Evolutionary conservation across 1,284 basidiomycete species (phyloP).

Genomic region (Fistulina hepatica): DNA sequence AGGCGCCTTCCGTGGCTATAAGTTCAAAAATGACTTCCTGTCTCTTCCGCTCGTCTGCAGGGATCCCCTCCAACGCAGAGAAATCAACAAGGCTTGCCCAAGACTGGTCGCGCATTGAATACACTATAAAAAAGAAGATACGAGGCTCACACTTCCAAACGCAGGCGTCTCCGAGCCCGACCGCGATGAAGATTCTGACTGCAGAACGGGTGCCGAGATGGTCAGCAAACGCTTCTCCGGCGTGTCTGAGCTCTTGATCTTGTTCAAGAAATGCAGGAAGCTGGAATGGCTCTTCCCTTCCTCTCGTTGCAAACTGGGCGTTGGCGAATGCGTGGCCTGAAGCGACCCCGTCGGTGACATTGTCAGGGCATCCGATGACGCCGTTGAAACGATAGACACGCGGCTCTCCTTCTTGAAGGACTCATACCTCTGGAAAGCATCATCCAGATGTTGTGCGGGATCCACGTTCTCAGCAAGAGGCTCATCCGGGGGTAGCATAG

Average conservation of each 20-base stretch:
- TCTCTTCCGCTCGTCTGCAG: slow-evolving; percentile 65
- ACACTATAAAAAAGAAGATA: background rate
- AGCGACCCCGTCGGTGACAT: slow-evolving; percentile 17
- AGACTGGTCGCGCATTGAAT: no score
- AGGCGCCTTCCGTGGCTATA: slow-evolving; percentile 78
- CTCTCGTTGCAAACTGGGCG: slow-evolving; percentile 14
- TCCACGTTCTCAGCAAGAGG: slow-evolving; percentile 16
- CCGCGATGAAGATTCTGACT: slow-evolving; percentile 26
- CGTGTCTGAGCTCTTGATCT: slow-evolving; percentile 27
- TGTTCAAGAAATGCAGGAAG: slow-evolving; percentile 48
- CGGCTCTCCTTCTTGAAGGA: slow-evolving; percentile 55
- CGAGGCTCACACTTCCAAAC: slow-evolving; percentile 55
- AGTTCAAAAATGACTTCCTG: slow-evolving; percentile 93
- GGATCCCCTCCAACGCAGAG: slow-evolving; percentile 69
- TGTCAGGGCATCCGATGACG: slow-evolving; percentile 26
- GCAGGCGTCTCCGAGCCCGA: slow-evolving; percentile 33
- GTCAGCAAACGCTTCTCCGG: slow-evolving; percentile 23
- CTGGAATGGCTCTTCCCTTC: slow-evolving; percentile 27
- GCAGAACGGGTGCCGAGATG: slow-evolving; percentile 53
- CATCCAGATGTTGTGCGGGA: slow-evolving; percentile 46
- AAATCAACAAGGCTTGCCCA: slow-evolving; percentile 88
- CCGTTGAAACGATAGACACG: slow-evolving; percentile 48
- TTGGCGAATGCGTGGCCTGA: slow-evolving; percentile 19
- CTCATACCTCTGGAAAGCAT: slow-evolving; percentile 88
- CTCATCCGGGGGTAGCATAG: slow-evolving; percentile 33